Evolutionary conservation across 1,284 basidiomycete genomes (phyloP).

Genomic region (Cronartium ribicola): DNA sequence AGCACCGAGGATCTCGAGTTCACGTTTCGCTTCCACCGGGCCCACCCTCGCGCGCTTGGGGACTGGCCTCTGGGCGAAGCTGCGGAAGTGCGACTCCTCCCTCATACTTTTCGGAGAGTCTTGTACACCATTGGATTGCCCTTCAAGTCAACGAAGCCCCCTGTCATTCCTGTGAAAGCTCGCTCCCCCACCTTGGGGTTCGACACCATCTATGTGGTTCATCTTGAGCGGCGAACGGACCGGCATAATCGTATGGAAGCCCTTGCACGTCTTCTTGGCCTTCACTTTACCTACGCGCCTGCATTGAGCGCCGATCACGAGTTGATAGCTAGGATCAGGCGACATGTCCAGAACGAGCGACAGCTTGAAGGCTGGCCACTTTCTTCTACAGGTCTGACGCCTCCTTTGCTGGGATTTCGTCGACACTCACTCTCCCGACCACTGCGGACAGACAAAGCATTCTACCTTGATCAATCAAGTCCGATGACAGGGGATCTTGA

Average conservation of each 20-base stretch:
- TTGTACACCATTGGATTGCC: not conserved
- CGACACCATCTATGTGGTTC: constrained; percentile 3
- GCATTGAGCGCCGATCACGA: not conserved
- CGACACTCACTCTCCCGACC: not conserved
- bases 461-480: constrained; percentile 9
- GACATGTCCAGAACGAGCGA: not conserved
- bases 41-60: not conserved
- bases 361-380: constrained; percentile 11
- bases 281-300: not conserved
- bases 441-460: not conserved
- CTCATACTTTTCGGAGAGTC: not conserved
- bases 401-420: not conserved
- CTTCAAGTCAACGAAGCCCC: not conserved
- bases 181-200: constrained; percentile 8
- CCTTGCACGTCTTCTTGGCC: not conserved
- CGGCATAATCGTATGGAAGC: not conserved
- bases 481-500: constrained; percentile 6
- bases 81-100: not conserved
- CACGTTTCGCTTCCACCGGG: not conserved
- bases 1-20: not conserved
- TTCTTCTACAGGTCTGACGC: not conserved
- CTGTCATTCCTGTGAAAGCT: not conserved
- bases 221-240: not conserved
- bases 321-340: not conserved
- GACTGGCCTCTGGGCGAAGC: not conserved